These are phyloP conservation scores for Suillus hirtellus DNA, from an alignment of 768 basidiomycete genomes.

Conservation along the genomic window DNA sequence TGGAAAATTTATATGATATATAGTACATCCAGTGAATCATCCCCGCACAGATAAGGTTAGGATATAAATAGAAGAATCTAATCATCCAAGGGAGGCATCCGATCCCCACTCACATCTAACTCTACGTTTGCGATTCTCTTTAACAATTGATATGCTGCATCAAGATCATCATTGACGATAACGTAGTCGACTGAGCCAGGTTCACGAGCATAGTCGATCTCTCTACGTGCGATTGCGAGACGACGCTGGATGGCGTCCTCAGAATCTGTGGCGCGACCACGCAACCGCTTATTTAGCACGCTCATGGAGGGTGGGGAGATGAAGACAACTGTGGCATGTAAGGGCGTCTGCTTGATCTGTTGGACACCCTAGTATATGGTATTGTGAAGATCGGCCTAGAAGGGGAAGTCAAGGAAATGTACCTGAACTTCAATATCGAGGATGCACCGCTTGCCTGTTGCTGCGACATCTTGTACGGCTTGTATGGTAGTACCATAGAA, in stretches of 20 bases:
- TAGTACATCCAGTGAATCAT: neutral
- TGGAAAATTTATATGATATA: too few relatives aligned
- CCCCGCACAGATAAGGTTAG: neutral
- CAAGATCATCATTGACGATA: slow-evolving; percentile 89
- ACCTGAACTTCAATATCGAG: slow-evolving; percentile 97
- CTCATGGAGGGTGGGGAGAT: slow-evolving; percentile 83
- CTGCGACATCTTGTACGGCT: slow-evolving; percentile 68
- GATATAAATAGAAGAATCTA: slow-evolving; percentile 22
- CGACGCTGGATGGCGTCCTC: slow-evolving; percentile 72
- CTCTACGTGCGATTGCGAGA: slow-evolving; percentile 72
- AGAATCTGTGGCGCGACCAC: slow-evolving; percentile 81
- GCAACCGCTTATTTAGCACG: slow-evolving; percentile 69
- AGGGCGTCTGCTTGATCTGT: slow-evolving; percentile 80
- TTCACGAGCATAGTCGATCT: slow-evolving; percentile 83
- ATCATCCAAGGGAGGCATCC: slow-evolving; percentile 65
- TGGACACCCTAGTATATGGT: slow-evolving; percentile 72
- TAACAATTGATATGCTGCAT: slow-evolving; percentile 78
- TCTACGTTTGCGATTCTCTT: slow-evolving; percentile 70
- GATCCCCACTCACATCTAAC: slow-evolving; percentile 55
- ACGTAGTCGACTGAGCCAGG: slow-evolving; percentile 75
- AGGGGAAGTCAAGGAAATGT: slow-evolving; percentile 25
- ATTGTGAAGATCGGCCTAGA: neutral
- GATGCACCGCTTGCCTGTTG: slow-evolving; percentile 78
- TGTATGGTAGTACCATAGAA: slow-evolving; percentile 89
- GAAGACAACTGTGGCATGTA: slow-evolving; percentile 89